phyloP scores from a whole-genome alignment of 257 asterid genomes.

The Solanum piurae region DNA sequence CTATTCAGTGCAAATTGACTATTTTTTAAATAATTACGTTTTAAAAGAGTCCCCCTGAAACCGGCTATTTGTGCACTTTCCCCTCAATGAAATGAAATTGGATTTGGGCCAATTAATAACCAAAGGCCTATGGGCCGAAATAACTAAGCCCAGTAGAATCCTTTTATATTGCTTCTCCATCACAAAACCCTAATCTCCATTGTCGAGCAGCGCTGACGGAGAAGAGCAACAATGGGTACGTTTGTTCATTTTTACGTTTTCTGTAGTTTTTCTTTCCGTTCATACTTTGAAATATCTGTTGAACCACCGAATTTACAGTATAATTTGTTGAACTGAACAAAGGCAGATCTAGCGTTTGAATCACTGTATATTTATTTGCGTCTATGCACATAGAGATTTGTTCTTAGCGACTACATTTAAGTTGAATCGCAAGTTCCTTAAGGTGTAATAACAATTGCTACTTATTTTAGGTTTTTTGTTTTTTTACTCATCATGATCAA shows the following conservation, averaged over 20 bases:
- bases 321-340: not conserved
- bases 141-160: not conserved
- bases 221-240: not conserved
- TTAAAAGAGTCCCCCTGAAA: not conserved
- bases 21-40: not conserved
- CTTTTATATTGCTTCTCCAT: not conserved
- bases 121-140: not conserved
- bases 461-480: not conserved
- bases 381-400: conserved; percentile 17
- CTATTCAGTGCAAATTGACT: not conserved
- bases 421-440: conserved; percentile 13
- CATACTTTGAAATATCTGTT: not conserved
- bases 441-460: not conserved
- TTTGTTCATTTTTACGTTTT: not conserved
- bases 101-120: not conserved
- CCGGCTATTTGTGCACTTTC: not conserved
- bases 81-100: not conserved
- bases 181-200: not conserved
- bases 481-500: not conserved
- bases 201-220: not conserved
- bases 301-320: not conserved
- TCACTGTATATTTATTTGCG: not conserved
- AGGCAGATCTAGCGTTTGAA: not conserved
- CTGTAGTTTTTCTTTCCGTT: not conserved
- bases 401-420: conserved; percentile 34